Conservation (phyloP, 805 yeast species). For the Starmerella apicola region DNA sequence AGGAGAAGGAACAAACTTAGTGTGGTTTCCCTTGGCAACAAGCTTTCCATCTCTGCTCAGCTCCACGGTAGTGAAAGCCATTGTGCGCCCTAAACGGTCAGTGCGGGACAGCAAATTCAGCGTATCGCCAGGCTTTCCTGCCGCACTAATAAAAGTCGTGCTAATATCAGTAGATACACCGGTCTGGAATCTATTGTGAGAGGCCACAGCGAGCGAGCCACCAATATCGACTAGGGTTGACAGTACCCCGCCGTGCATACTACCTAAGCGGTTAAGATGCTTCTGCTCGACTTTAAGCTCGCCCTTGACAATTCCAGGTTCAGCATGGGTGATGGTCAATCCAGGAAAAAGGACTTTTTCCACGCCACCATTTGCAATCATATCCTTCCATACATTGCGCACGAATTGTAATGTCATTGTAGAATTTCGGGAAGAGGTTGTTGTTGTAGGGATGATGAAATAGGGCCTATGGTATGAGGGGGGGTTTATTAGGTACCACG, state of each 20-base stretch:
- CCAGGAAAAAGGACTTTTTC: constrained; percentile 17
- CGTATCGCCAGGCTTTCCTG: constrained; percentile 27
- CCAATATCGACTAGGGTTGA: constrained; percentile 33
- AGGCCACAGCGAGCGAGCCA: constrained; percentile 34
- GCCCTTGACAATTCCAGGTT: constrained; percentile 27
- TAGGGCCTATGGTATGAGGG: no score
- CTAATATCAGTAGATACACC: constrained; percentile 35
- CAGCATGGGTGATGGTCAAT: constrained; percentile 24
- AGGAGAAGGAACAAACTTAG: constrained; percentile 26
- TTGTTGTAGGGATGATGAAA: no score
- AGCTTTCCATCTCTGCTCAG: constrained; percentile 9
- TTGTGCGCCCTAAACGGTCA: constrained; percentile 29
- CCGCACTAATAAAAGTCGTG: constrained; percentile 30
- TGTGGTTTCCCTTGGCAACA: constrained; percentile 34
- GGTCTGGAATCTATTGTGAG: constrained; percentile 32
- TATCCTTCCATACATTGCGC: constrained; percentile 20
- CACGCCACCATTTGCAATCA: constrained; percentile 21
- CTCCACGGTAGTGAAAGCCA: constrained; percentile 33
- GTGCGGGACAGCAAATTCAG: constrained; percentile 23
- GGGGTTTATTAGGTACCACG: no score
- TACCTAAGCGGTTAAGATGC: constrained; percentile 31
- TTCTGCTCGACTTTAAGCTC: constrained; percentile 25
- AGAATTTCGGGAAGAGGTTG: no score
- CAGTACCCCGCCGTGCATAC: constrained; percentile 33
- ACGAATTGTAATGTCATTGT: constrained; percentile 18